A percentile compares a stretch with the other conserved stretches of the same genome.
These are phyloP conservation scores for Hemerocallis citrina DNA, from an alignment of 106 monocot species.

Conservation along the genomic window DNA sequence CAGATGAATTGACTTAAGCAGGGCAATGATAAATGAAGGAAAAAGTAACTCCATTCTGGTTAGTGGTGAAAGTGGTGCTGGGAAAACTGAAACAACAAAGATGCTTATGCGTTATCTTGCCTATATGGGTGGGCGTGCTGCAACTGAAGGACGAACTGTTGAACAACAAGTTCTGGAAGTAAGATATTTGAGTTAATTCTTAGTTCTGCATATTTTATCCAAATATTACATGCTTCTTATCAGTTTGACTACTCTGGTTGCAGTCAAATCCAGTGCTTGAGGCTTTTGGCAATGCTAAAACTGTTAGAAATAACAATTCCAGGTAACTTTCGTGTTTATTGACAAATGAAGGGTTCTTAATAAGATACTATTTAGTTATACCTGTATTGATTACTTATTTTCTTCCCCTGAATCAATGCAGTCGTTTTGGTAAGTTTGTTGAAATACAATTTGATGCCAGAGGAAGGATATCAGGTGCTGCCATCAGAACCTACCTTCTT, in stretches of 20 bases:
- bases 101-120: conserved; percentile 93
- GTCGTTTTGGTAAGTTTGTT: conserved; percentile 97
- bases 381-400: conserved; percentile 2
- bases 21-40: conserved; percentile 75
- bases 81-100: conserved; percentile 75
- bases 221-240: background rate
- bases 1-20: conserved; percentile 7
- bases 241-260: conserved; percentile 10
- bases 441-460: conserved; percentile 93
- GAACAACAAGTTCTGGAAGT: conserved; percentile 96
- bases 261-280: conserved; percentile 99
- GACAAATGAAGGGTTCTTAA: background rate
- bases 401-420: conserved; percentile 10
- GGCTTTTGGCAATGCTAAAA: conserved; percentile 99
- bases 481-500: conserved; percentile 90
- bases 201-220: background rate
- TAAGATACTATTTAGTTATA: background rate
- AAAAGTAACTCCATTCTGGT: conserved; percentile 71
- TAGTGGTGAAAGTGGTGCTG: conserved; percentile 83
- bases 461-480: conserved; percentile 96
- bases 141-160: conserved; percentile 62
- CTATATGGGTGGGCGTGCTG: conserved; percentile 68
- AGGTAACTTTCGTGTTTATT: conserved; percentile 60
- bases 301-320: conserved; percentile 97
- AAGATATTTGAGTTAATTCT: conserved; percentile 10